Evolutionary conservation across 1,139 yeast genomes (phyloP).

Genomic region (Petasospora fabianii): DNA sequence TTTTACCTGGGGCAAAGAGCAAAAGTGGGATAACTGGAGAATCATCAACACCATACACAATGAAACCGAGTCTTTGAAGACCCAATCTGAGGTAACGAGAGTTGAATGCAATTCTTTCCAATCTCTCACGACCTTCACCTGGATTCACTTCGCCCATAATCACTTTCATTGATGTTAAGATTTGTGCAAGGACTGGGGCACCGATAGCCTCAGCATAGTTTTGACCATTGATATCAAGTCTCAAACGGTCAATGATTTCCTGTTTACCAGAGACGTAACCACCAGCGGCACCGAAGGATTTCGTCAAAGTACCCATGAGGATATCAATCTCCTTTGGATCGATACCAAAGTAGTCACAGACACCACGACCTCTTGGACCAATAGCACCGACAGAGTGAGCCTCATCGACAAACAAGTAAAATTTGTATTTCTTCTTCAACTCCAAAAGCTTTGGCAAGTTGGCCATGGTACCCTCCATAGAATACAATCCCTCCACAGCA

Average conservation of each 20-base stretch:
- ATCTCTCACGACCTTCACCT: conserved; percentile 89
- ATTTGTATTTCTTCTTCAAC: conserved; percentile 80
- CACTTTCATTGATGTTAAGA: conserved; percentile 72
- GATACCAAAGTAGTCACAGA: conserved; percentile 87
- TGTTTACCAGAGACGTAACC: conserved; percentile 85
- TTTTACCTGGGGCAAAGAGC: conserved; percentile 84
- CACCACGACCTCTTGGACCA: conserved; percentile 92
- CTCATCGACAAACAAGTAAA: conserved; percentile 89
- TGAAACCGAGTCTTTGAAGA: conserved; percentile 85
- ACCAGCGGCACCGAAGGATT: conserved; percentile 98
- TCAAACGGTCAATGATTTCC: conserved; percentile 65
- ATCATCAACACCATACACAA: conserved; percentile 92
- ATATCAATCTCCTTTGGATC: conserved; percentile 75
- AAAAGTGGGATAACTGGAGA: conserved; percentile 93
- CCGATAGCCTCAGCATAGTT: conserved; percentile 81
- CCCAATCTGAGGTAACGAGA: conserved; percentile 91
- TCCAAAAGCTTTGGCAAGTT: conserved; percentile 76
- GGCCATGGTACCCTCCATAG: conserved; percentile 97
- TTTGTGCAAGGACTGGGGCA: conserved; percentile 89
- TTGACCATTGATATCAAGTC: conserved; percentile 70
- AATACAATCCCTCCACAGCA: conserved; percentile 93
- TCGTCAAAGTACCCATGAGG: conserved; percentile 95
- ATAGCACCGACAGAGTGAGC: conserved; percentile 98
- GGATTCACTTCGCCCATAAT: conserved; percentile 82
- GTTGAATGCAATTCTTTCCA: conserved; percentile 91